A percentile compares a stretch with the other conserved stretches of the same genome.
Conservation (phyloP, 129 eudicot genomes). For the Dittrichia graveolens region DNA sequence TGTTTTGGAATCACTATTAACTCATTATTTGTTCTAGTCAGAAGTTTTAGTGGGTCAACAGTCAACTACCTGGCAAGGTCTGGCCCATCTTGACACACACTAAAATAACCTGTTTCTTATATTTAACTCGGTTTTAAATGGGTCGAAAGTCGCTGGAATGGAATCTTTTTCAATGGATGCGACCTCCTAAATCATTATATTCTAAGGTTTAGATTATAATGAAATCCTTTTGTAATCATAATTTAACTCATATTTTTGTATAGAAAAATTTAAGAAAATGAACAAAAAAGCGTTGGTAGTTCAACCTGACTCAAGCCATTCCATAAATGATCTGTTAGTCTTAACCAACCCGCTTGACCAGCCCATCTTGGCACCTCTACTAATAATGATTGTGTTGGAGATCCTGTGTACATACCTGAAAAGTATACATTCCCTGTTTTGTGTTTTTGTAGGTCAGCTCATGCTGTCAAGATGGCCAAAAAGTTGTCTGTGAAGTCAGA, state of each 20-base stretch:
- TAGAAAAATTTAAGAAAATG: neutral
- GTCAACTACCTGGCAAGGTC: neutral
- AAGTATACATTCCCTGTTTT: constrained; percentile 2
- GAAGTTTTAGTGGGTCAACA: neutral
- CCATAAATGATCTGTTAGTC: neutral
- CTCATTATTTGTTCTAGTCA: neutral
- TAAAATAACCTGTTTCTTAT: neutral
- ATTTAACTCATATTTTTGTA: neutral
- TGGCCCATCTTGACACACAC: neutral
- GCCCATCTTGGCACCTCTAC: constrained; percentile 4
- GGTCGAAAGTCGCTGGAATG: neutral
- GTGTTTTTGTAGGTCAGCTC: constrained; percentile 72
- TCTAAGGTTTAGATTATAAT: constrained; percentile 3
- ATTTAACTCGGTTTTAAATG: neutral
- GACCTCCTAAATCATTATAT: neutral
- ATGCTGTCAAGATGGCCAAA: constrained; percentile 80
- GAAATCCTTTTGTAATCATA: neutral
- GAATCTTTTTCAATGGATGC: neutral
- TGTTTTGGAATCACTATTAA: neutral
- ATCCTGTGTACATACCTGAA: constrained; percentile 8
- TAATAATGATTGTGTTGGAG: constrained; percentile 17
- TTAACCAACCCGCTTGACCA: neutral
- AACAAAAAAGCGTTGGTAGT: neutral
- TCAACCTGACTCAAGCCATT: neutral
- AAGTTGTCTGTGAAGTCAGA: constrained; percentile 67